Evolutionary conservation across 2,329 filamentous ascomycete genomes (phyloP).

Genomic region (Diaporthe amygdali): DNA sequence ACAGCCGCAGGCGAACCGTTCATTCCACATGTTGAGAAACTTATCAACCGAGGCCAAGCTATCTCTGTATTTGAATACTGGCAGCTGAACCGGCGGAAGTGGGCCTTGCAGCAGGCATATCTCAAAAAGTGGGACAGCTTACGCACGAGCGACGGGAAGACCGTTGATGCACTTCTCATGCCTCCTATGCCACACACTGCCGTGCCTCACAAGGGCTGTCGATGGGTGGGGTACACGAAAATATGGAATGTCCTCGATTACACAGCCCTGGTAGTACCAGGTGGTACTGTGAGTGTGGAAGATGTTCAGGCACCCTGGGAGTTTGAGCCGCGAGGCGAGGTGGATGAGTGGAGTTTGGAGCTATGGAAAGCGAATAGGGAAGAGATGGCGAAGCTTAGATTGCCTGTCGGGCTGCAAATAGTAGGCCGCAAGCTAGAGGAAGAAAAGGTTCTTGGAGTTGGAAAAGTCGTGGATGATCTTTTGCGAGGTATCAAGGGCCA

Average conservation of each 20-base stretch:
- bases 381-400: slow-evolving; percentile 39
- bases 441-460: slow-evolving; percentile 56
- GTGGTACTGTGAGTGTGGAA: slow-evolving; percentile 48
- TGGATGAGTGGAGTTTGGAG: slow-evolving; percentile 57
- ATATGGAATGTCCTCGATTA: slow-evolving; percentile 70
- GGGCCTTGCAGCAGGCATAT: slow-evolving; percentile 57
- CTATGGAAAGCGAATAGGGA: slow-evolving; percentile 49
- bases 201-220: slow-evolving; percentile 46
- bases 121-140: slow-evolving; percentile 62
- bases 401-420: slow-evolving; percentile 60
- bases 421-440: slow-evolving; percentile 58
- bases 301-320: slow-evolving; percentile 42
- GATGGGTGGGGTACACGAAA: slow-evolving; percentile 65
- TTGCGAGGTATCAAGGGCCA: slow-evolving; percentile 3
- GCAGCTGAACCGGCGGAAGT: slow-evolving; percentile 67
- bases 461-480: slow-evolving; percentile 39
- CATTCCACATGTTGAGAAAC: slow-evolving; percentile 61
- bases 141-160: slow-evolving; percentile 47
- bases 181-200: slow-evolving; percentile 67
- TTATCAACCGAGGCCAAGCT: slow-evolving; percentile 56
- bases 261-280: slow-evolving; percentile 60
- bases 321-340: slow-evolving; percentile 52
- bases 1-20: slow-evolving; percentile 61
- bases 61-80: slow-evolving; percentile 71
- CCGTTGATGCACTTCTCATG: slow-evolving; percentile 61